Conservation (phyloP, 139 green algal species). For the Coelastrella sp. region DNA sequence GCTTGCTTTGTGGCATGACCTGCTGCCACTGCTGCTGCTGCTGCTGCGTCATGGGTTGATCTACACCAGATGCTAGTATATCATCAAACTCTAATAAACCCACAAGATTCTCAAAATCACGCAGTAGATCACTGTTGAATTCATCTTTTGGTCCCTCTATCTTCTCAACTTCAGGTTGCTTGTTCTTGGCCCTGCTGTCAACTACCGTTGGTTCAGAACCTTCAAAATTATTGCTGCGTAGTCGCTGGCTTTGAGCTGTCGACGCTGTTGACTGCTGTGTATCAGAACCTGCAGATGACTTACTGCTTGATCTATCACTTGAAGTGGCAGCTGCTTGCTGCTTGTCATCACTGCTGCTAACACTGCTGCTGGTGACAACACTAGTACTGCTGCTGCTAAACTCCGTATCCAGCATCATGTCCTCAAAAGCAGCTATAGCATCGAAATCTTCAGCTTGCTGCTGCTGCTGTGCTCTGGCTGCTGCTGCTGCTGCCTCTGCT, state of each 20-base stretch:
- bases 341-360: neutral
- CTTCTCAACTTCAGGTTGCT: too few relatives aligned
- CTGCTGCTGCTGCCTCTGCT: neutral
- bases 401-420: neutral
- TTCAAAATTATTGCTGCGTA: too few relatives aligned
- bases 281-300: neutral
- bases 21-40: neutral
- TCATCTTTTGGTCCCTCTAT: too few relatives aligned
- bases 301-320: neutral
- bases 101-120: neutral
- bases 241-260: too few relatives aligned
- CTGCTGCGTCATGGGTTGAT: neutral
- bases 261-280: neutral
- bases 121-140: too few relatives aligned
- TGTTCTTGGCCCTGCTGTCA: too few relatives aligned
- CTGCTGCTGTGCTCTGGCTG: conserved; percentile 23
- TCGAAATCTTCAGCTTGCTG: neutral
- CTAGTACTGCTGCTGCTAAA: neutral
- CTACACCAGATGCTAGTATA: neutral
- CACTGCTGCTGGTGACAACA: neutral
- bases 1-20: neutral
- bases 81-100: neutral
- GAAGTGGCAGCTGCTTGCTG: neutral
- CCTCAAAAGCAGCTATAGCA: neutral
- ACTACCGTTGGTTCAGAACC: too few relatives aligned